Conservation (phyloP, 2,329 filamentous ascomycete species). For the Chrysoporthe cubensis region DNA sequence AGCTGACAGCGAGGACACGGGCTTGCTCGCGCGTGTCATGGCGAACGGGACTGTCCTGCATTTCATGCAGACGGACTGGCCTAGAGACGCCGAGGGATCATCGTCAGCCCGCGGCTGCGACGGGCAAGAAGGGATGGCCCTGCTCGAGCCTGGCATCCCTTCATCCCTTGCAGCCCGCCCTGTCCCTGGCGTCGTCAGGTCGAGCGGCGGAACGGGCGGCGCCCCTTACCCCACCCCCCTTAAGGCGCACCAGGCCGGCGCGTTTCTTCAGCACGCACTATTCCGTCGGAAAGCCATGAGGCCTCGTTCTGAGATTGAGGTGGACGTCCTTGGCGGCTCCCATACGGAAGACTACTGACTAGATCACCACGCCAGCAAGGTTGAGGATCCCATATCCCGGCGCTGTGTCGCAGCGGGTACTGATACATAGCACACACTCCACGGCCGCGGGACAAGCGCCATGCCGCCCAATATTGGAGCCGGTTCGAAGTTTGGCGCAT, state of each 20-base stretch:
- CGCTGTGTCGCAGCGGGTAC: slow-evolving; percentile 25
- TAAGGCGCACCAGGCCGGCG: slow-evolving; percentile 32
- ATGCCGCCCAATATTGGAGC: slow-evolving; percentile 35
- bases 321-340: too few relatives aligned
- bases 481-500: slow-evolving; percentile 35
- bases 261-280: slow-evolving; percentile 37
- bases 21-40: not conserved
- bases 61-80: not conserved
- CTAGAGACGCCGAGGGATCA: slow-evolving; percentile 11
- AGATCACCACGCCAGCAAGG: not conserved
- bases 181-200: slow-evolving; percentile 23
- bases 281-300: slow-evolving; percentile 3
- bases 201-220: slow-evolving; percentile 28
- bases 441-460: slow-evolving; percentile 35
- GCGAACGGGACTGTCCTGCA: not conserved
- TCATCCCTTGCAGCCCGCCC: slow-evolving; percentile 19
- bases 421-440: slow-evolving; percentile 29
- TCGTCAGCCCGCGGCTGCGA: slow-evolving; percentile 28
- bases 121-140: slow-evolving; percentile 20
- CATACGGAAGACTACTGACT: not conserved
- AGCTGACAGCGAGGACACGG: not conserved
- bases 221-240: not conserved
- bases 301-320: not conserved
- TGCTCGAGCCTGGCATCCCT: slow-evolving; percentile 8
- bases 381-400: not conserved